Evolutionary conservation across 2,329 filamentous ascomycete species (phyloP).

Genomic region (Fusarium subtropicale): DNA sequence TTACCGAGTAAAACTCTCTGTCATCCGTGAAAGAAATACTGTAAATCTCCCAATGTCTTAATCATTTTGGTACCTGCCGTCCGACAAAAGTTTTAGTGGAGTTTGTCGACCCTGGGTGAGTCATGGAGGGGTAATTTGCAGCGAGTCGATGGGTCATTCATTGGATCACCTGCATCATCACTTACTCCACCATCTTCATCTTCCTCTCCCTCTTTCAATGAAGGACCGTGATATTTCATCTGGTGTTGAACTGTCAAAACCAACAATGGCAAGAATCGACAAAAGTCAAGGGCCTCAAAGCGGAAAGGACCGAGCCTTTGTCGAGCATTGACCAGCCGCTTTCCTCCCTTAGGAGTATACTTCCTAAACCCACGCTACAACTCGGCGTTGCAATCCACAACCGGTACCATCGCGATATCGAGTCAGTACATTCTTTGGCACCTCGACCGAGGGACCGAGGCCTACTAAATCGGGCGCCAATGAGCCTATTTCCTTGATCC

Average conservation of each 20-base stretch:
- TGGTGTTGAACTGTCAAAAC: slow-evolving; percentile 5
- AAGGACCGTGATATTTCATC: not conserved
- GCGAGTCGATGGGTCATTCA: slow-evolving; percentile 23
- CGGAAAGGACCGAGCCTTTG: slow-evolving; percentile 25
- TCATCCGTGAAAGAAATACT: not conserved
- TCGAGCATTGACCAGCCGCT: slow-evolving; percentile 18
- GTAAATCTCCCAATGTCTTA: not conserved
- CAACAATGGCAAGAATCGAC: not conserved
- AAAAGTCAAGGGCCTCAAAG: slow-evolving; percentile 9
- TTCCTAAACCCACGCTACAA: not conserved
- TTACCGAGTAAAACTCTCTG: not conserved
- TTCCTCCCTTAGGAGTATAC: not conserved
- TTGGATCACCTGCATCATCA: slow-evolving; percentile 20
- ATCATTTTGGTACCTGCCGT: not conserved
- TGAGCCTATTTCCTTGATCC: not conserved
- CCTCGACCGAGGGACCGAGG: slow-evolving; percentile 6
- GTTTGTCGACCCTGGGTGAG: slow-evolving; percentile 23
- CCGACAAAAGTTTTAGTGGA: slow-evolving; percentile 21
- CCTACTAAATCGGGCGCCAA: not conserved
- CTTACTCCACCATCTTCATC: not conserved
- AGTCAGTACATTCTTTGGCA: slow-evolving; percentile 29
- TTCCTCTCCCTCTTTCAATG: not conserved
- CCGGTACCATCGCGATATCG: slow-evolving; percentile 6
- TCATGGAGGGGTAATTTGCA: slow-evolving; percentile 34
- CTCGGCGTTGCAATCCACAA: slow-evolving; percentile 8